Conservation (phyloP, 768 basidiomycete species). For the Russula abietina region DNA sequence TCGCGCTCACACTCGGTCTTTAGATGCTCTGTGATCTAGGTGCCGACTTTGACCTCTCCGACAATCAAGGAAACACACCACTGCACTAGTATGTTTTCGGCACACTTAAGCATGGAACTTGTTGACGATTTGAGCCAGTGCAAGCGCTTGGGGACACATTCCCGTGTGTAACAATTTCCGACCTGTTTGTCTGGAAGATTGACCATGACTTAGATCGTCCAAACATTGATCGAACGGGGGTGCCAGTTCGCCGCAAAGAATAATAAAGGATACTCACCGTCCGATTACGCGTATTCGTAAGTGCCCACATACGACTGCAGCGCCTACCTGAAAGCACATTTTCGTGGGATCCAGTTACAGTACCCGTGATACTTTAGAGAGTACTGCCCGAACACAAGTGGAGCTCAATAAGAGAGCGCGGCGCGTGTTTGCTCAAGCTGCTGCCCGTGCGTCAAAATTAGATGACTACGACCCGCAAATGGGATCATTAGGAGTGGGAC, state of each 20-base stretch:
- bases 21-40: constrained; percentile 89
- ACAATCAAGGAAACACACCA: constrained; percentile 88
- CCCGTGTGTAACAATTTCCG: constrained; percentile 44
- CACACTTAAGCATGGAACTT: background rate
- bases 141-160: constrained; percentile 83
- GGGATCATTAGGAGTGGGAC: constrained; percentile 43
- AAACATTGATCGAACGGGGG: constrained; percentile 82
- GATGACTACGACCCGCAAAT: constrained; percentile 37
- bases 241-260: constrained; percentile 80
- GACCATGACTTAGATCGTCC: constrained; percentile 53
- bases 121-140: constrained; percentile 40
- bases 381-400: constrained; percentile 70
- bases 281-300: constrained; percentile 89
- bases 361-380: constrained; percentile 72
- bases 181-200: constrained; percentile 24
- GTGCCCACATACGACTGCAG: constrained; percentile 29
- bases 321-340: constrained; percentile 24
- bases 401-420: constrained; percentile 76
- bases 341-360: constrained; percentile 44
- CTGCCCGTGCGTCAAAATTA: constrained; percentile 60
- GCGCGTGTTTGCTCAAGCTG: constrained; percentile 68
- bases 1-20: constrained; percentile 22
- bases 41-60: constrained; percentile 84
- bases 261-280: constrained; percentile 86
- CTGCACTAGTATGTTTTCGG: constrained; percentile 73